phyloP scores from a whole-genome alignment of 345 rosid genomes.

The Noccaea caerulescens region DNA sequence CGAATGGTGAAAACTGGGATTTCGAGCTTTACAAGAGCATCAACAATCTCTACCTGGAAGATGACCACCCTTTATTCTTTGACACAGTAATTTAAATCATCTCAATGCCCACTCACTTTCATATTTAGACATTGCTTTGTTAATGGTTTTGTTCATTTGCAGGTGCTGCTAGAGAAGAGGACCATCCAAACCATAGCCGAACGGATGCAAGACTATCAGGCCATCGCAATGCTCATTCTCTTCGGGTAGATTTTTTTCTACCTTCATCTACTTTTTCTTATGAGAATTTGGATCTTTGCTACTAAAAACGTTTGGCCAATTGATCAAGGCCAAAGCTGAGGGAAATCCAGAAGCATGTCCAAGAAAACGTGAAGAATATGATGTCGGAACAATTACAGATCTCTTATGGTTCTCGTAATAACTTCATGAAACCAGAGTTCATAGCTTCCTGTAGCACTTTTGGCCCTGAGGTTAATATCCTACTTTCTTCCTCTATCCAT shows the following conservation, averaged over 20 bases:
- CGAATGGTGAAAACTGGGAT: slow-evolving; percentile 93
- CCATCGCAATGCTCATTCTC: slow-evolving; percentile 80
- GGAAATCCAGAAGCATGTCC: slow-evolving; percentile 65
- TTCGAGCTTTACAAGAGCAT: slow-evolving; percentile 80
- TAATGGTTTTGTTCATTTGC: slow-evolving; percentile 25
- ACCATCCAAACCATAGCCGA: slow-evolving; percentile 52
- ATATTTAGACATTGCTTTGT: no score
- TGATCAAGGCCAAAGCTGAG: slow-evolving; percentile 67
- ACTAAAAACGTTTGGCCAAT: slow-evolving; percentile 23
- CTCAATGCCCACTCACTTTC: neutral
- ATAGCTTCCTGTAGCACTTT: slow-evolving; percentile 83
- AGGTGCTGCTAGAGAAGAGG: slow-evolving; percentile 78
- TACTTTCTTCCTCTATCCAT: slow-evolving; percentile 1
- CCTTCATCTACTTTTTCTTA: slow-evolving; percentile 5
- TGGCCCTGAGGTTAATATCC: slow-evolving; percentile 69
- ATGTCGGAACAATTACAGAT: slow-evolving; percentile 71
- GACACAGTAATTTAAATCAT: slow-evolving; percentile 61
- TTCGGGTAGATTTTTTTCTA: slow-evolving; percentile 57
- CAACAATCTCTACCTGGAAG: slow-evolving; percentile 65
- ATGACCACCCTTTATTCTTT: slow-evolving; percentile 68
- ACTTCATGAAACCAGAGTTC: slow-evolving; percentile 56
- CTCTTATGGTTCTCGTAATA: slow-evolving; percentile 45
- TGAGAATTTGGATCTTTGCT: slow-evolving; percentile 15
- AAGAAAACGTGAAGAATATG: slow-evolving; percentile 75
- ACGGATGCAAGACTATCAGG: slow-evolving; percentile 78